Evolutionary conservation across 345 rosid genomes (phyloP).

Genomic region (Arabis alpina): DNA sequence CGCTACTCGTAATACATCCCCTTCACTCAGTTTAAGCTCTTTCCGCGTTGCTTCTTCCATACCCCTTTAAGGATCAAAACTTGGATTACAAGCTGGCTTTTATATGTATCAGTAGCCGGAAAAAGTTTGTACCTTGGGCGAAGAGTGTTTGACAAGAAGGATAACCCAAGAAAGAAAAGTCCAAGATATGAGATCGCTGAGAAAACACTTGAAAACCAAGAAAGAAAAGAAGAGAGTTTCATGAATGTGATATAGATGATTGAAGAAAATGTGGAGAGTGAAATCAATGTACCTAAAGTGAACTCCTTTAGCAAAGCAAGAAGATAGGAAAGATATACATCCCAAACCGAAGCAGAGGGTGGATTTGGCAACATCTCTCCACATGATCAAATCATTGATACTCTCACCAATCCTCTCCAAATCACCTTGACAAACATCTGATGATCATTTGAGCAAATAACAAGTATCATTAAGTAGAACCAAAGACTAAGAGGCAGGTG

Average conservation of each 20-base stretch:
- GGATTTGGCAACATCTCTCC: constrained; percentile 86
- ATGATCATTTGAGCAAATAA: not conserved
- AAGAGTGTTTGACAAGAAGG: constrained; percentile 81
- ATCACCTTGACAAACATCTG: constrained; percentile 55
- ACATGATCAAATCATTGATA: constrained; percentile 66
- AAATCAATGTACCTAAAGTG: constrained; percentile 60
- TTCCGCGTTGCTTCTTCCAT: constrained; percentile 44
- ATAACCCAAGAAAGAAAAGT: constrained; percentile 71
- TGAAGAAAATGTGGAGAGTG: constrained; percentile 10
- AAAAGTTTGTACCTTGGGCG: constrained; percentile 55
- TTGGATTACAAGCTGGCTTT: not conserved
- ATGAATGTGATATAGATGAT: constrained; percentile 14
- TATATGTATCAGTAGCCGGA: not conserved
- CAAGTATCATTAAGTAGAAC: not conserved
- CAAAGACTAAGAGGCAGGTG: not conserved
- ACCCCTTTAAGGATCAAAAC: constrained; percentile 49
- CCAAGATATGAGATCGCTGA: constrained; percentile 75
- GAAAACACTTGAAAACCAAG: constrained; percentile 59
- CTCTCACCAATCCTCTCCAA: constrained; percentile 59
- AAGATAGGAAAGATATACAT: constrained; percentile 72
- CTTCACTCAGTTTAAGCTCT: constrained; percentile 65
- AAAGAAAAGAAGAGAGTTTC: not conserved
- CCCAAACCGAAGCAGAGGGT: constrained; percentile 94
- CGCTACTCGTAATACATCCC: constrained; percentile 63
- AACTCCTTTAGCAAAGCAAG: constrained; percentile 80